A percentile compares a stretch with the other conserved stretches of the same genome.
phyloP scores from a whole-genome alignment of 2,329 filamentous ascomycete genomes.

The Colletotrichum tabaci region DNA sequence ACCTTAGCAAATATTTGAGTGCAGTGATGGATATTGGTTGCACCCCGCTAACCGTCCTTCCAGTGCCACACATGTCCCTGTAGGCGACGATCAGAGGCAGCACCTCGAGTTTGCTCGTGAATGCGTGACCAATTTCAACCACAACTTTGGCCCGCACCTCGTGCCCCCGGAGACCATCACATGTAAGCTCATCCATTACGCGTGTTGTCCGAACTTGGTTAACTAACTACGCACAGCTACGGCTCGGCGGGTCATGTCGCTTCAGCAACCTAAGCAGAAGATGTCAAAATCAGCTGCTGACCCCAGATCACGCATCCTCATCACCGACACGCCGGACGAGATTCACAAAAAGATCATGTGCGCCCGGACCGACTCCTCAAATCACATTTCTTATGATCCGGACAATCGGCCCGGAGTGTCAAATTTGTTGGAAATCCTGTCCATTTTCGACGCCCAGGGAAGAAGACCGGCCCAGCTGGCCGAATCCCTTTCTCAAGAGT shows the following conservation, averaged over 20 bases:
- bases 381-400: constrained; percentile 81
- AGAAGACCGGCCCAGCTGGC: constrained; percentile 60
- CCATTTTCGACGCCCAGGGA: constrained; percentile 70
- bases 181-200: constrained; percentile 62
- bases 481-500: constrained; percentile 53
- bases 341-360: constrained; percentile 79
- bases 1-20: background rate
- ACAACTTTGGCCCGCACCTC: constrained; percentile 76
- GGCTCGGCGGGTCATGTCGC: constrained; percentile 89
- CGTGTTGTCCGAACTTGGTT: background rate
- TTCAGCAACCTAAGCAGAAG: constrained; percentile 82
- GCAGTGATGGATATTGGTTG: background rate
- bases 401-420: constrained; percentile 82
- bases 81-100: constrained; percentile 95
- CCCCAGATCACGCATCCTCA: constrained; percentile 82
- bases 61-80: constrained; percentile 92
- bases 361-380: constrained; percentile 82
- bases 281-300: constrained; percentile 94
- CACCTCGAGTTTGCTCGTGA: constrained; percentile 95
- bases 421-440: constrained; percentile 87
- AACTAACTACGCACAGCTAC: constrained; percentile 67
- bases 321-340: constrained; percentile 77
- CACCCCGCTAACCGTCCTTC: background rate
- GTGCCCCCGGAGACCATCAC: constrained; percentile 79
- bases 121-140: constrained; percentile 89